phyloP scores from a whole-genome alignment of 768 basidiomycete genomes.

The Boletellus emodensis region DNA sequence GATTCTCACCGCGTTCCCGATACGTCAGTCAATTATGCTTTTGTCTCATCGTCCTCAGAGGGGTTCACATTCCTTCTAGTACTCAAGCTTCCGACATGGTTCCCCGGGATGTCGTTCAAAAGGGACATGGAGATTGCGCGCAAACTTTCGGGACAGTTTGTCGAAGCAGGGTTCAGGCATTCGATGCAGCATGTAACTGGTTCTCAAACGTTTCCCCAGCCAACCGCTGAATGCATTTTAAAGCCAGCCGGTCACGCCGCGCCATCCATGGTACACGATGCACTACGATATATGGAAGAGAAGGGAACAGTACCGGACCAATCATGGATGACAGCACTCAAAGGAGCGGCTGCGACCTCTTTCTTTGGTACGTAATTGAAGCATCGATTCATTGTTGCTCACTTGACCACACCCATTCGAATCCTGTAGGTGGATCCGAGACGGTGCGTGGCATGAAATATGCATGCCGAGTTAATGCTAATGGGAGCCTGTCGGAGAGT shows the following conservation, averaged over 20 bases:
- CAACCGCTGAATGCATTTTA: neutral
- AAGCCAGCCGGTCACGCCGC: neutral
- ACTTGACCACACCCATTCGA: neutral
- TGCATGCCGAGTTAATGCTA: neutral
- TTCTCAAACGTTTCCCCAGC: neutral
- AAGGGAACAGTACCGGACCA: neutral
- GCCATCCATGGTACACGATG: conserved; percentile 12
- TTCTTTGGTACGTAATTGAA: conserved; percentile 6
- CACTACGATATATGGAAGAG: conserved; percentile 2
- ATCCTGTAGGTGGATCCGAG: conserved; percentile 2
- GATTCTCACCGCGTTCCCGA: conserved; percentile 1
- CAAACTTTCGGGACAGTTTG: neutral
- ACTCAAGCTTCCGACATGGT: conserved; percentile 12
- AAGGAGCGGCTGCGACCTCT: conserved; percentile 5
- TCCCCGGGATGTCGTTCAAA: conserved; percentile 11
- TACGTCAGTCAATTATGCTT: neutral
- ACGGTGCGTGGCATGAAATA: neutral
- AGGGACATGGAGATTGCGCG: neutral
- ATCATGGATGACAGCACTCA: conserved; percentile 9
- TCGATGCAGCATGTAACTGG: conserved; percentile 5
- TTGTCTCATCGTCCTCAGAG: neutral
- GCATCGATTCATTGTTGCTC: no score
- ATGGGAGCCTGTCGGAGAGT: neutral
- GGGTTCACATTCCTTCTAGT: neutral
- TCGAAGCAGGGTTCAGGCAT: conserved; percentile 2